Evolutionary conservation across 1,139 yeast genomes (phyloP).

Genomic region (Yamadazyma sp.): DNA sequence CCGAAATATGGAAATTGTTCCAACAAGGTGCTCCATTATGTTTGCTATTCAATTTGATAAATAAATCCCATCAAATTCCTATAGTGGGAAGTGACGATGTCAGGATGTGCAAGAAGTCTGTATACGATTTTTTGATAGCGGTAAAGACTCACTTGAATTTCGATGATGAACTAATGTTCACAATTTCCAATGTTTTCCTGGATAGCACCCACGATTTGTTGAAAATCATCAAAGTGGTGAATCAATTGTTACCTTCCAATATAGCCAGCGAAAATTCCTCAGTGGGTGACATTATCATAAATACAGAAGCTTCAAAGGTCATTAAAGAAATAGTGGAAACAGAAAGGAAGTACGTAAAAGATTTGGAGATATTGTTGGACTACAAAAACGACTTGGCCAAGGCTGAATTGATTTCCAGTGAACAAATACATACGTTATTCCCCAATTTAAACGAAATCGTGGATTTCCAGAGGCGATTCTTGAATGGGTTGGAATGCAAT

Average conservation of each 20-base stretch:
- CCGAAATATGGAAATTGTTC: constrained; percentile 83
- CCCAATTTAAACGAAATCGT: constrained; percentile 85
- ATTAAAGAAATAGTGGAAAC: constrained; percentile 83
- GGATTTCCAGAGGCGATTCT: constrained; percentile 88
- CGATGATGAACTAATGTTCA: constrained; percentile 75
- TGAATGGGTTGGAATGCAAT: constrained; percentile 88
- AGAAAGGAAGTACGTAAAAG: constrained; percentile 90
- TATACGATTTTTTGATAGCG: constrained; percentile 86
- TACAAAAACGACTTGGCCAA: constrained; percentile 69
- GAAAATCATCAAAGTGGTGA: constrained; percentile 71
- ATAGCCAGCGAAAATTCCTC: constrained; percentile 15
- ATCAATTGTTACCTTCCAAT: constrained; percentile 39
- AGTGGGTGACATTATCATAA: constrained; percentile 31
- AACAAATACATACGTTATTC: constrained; percentile 76
- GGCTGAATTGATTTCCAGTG: constrained; percentile 71
- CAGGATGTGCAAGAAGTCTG: constrained; percentile 82
- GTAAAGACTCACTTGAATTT: constrained; percentile 76
- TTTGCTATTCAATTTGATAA: constrained; percentile 65
- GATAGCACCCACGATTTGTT: constrained; percentile 78
- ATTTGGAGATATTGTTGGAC: constrained; percentile 67
- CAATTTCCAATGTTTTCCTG: constrained; percentile 85
- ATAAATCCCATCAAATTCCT: constrained; percentile 41
- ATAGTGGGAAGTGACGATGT: constrained; percentile 74
- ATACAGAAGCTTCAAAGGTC: constrained; percentile 70
- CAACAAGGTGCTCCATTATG: constrained; percentile 94